A percentile compares a stretch with the other conserved stretches of the same genome.
phyloP scores from a whole-genome alignment of 345 rosid species.

The Citrus glauca region DNA sequence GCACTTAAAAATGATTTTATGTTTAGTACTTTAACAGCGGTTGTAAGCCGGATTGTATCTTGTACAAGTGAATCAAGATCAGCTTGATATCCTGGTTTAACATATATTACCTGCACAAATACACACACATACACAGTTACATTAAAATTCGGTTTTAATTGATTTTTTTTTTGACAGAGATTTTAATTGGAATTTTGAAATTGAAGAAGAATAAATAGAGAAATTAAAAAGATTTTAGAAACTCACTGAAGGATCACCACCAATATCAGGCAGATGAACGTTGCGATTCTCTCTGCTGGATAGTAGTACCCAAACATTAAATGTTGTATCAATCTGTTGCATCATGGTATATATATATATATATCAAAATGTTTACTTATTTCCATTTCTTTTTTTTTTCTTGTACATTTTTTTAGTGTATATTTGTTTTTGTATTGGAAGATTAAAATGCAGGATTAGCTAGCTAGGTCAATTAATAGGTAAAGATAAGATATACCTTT shows the following conservation, averaged over 20 bases:
- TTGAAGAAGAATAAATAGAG: not conserved
- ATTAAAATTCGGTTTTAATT: too few relatives aligned
- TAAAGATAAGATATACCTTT: slow-evolving; percentile 28
- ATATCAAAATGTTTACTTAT: too few relatives aligned
- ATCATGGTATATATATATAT: not conserved
- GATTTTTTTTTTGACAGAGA: too few relatives aligned
- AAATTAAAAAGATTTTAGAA: not conserved
- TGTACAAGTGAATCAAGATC: slow-evolving; percentile 70
- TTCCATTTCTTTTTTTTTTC: too few relatives aligned
- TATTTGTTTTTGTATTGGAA: too few relatives aligned
- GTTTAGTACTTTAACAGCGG: slow-evolving; percentile 37
- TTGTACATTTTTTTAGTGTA: too few relatives aligned
- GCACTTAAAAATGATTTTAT: too few relatives aligned
- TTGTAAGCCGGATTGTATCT: slow-evolving; percentile 65
- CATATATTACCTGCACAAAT: slow-evolving; percentile 68
- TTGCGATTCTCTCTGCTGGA: slow-evolving; percentile 34
- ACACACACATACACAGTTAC: too few relatives aligned
- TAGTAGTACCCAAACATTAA: slow-evolving; percentile 78
- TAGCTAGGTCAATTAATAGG: too few relatives aligned
- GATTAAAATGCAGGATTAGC: too few relatives aligned
- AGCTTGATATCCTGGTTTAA: slow-evolving; percentile 76
- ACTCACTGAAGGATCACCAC: slow-evolving; percentile 79
- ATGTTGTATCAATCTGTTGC: slow-evolving; percentile 53
- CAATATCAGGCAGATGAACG: slow-evolving; percentile 51
- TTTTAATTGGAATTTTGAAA: not conserved